Percentiles rank a stretch among this genome's conserved stretches.
phyloP scores from a whole-genome alignment of 2,329 filamentous ascomycete genomes.

The Xylaria sp. region DNA sequence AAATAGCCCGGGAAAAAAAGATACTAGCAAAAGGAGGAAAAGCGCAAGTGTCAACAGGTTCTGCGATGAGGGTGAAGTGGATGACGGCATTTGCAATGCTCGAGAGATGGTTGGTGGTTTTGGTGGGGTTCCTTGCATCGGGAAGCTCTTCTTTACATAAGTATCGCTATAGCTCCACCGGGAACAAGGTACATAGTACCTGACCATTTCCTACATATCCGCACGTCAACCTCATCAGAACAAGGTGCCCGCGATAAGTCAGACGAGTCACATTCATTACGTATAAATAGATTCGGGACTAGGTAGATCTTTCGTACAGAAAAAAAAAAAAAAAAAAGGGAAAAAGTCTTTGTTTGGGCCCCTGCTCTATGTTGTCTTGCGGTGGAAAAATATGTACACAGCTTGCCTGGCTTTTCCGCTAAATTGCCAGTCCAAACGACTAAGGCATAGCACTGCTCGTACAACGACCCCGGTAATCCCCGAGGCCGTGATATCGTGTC shows the following conservation, averaged over 20 bases:
- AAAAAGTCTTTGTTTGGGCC: constrained; percentile 15
- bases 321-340: constrained; percentile 7
- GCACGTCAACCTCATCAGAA: neutral
- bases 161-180: constrained; percentile 7
- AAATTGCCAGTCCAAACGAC: constrained; percentile 19
- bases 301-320: neutral
- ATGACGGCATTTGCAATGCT: constrained; percentile 48
- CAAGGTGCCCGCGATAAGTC: neutral
- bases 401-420: constrained; percentile 24
- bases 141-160: constrained; percentile 5
- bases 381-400: constrained; percentile 38
- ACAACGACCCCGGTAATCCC: constrained; percentile 2
- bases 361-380: constrained; percentile 31
- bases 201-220: neutral
- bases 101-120: constrained; percentile 15
- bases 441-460: constrained; percentile 15
- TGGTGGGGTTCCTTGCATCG: constrained; percentile 37
- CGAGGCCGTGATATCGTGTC: neutral
- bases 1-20: constrained; percentile 59
- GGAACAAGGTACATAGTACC: constrained; percentile 9
- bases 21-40: constrained; percentile 53
- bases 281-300: neutral
- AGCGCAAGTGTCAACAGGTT: constrained; percentile 52
- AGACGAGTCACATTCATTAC: neutral
- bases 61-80: constrained; percentile 44